Evolutionary conservation across 163 green algal genomes (phyloP).

Genomic region (Scenedesmus sp.): DNA sequence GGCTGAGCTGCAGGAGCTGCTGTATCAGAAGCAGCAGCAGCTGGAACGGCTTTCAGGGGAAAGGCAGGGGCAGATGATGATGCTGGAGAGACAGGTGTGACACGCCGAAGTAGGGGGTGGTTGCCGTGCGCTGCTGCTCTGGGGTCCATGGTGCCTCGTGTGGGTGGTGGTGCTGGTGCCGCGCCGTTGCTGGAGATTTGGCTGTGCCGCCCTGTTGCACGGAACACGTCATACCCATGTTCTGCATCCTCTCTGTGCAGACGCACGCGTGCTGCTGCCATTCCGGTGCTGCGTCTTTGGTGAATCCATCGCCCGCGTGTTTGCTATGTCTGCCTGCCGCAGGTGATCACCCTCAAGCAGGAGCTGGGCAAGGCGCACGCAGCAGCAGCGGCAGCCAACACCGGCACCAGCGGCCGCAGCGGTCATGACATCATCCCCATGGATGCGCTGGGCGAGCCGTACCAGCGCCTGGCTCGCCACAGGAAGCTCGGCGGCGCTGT

Average conservation of each 20-base stretch:
- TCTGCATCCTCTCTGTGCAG: background rate
- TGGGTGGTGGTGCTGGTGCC: background rate
- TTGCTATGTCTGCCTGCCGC: background rate
- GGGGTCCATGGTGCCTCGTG: too few species aligned
- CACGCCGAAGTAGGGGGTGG: background rate
- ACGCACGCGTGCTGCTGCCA: background rate
- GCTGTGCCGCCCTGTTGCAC: too few species aligned
- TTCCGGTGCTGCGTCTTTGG: background rate
- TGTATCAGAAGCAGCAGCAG: conserved; percentile 85
- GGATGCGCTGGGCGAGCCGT: conserved; percentile 80
- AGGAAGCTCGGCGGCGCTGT: conserved; percentile 77
- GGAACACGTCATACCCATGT: background rate
- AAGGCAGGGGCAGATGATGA: conserved; percentile 73
- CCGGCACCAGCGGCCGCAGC: background rate
- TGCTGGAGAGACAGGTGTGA: conserved; percentile 74
- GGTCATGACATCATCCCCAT: conserved; percentile 81
- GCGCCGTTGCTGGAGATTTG: too few species aligned
- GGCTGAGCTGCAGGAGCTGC: conserved; percentile 78
- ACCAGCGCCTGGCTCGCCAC: conserved; percentile 78
- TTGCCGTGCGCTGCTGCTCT: background rate
- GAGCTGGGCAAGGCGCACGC: conserved; percentile 42
- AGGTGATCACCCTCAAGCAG: conserved; percentile 23
- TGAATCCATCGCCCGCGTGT: background rate
- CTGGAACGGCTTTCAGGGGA: conserved; percentile 79
- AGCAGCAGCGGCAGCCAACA: conserved; percentile 41